phyloP scores from a whole-genome alignment of 2,329 filamentous ascomycete species.

The Hypomyces perniciosus region DNA sequence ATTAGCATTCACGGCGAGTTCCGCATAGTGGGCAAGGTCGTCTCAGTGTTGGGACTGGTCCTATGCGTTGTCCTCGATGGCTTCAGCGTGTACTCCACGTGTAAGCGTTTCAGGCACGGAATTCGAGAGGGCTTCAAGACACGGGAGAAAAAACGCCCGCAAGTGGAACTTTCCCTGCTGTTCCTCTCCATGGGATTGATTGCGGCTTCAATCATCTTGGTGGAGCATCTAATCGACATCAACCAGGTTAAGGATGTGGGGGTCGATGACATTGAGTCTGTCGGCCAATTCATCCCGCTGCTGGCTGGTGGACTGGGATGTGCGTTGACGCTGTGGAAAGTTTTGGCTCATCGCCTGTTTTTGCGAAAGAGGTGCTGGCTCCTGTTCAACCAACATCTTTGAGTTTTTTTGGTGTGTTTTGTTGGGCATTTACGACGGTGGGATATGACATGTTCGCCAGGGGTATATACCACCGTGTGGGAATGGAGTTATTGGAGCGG shows the following conservation, averaged over 20 bases:
- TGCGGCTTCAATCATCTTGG: conserved; percentile 13
- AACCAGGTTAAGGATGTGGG: conserved; percentile 16
- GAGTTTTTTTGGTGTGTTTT: background rate
- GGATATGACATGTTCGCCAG: background rate
- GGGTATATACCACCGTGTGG: background rate
- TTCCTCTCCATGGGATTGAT: conserved; percentile 16
- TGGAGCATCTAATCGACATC: conserved; percentile 18
- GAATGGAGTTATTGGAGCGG: background rate
- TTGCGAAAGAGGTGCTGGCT: conserved; percentile 16
- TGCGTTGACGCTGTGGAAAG: conserved; percentile 15
- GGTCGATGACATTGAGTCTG: conserved; percentile 8
- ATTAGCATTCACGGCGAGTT: conserved; percentile 16
- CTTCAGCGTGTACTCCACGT: conserved; percentile 6
- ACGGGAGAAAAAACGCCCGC: conserved; percentile 8
- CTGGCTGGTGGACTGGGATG: conserved; percentile 17
- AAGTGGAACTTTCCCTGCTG: conserved; percentile 18
- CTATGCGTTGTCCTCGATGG: conserved; percentile 9
- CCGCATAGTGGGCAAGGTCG: conserved; percentile 15
- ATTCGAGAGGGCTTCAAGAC: conserved; percentile 6
- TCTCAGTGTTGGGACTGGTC: conserved; percentile 14
- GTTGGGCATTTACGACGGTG: background rate
- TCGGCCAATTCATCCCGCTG: conserved; percentile 21
- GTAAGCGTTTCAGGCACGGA: conserved; percentile 12
- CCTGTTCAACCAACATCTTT: conserved; percentile 18
- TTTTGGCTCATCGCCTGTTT: conserved; percentile 15